Evolutionary conservation across 2,329 filamentous ascomycete genomes (phyloP).

Genomic region (Sodiomyces alkalinus): DNA sequence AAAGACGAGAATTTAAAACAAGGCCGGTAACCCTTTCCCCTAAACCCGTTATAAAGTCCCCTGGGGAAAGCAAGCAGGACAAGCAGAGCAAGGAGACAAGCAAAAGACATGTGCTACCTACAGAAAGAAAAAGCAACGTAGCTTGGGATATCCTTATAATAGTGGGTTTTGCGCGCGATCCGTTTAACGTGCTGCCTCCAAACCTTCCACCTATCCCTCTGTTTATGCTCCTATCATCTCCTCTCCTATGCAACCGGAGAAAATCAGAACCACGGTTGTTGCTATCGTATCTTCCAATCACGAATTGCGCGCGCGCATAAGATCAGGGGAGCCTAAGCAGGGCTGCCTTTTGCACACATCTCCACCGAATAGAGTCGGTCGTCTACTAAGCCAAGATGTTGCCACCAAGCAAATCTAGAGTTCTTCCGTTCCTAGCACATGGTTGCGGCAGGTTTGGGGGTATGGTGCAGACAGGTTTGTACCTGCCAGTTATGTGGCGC

Average conservation of each 20-base stretch:
- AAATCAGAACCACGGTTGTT: slow-evolving; percentile 1
- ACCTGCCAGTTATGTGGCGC: slow-evolving; percentile 3
- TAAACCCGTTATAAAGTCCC: no score
- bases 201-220: slow-evolving; percentile 4
- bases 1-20: no score
- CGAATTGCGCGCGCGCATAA: not conserved
- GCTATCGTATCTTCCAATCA: not conserved
- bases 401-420: no score
- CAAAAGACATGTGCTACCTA: slow-evolving; percentile 10
- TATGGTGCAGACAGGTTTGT: slow-evolving; percentile 1
- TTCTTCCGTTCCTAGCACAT: no score
- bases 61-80: no score
- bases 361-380: no score
- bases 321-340: no score
- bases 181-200: slow-evolving; percentile 1
- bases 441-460: not conserved
- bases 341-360: no score
- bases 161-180: slow-evolving; percentile 8
- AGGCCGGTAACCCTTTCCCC: no score
- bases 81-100: no score
- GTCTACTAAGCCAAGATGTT: no score
- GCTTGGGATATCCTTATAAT: slow-evolving; percentile 13
- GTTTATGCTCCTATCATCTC: not conserved
- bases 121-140: slow-evolving; percentile 11
- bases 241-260: not conserved